phyloP scores from a whole-genome alignment of 2,329 filamentous ascomycete species.

The Alternaria solani region DNA sequence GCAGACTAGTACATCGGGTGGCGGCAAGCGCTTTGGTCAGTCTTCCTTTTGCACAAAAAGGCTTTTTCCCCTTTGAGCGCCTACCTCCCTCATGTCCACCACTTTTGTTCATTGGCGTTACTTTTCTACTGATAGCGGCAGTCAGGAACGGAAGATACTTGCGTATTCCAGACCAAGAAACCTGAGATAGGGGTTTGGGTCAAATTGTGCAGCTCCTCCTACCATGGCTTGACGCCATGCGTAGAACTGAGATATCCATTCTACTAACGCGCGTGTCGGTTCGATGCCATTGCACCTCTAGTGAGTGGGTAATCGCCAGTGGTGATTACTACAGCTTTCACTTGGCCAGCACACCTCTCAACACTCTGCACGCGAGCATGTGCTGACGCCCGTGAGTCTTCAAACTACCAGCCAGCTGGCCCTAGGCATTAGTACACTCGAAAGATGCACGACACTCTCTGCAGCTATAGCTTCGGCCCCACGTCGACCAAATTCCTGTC shows the following conservation, averaged over 20 bases:
- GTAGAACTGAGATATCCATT: neutral
- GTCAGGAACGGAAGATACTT: neutral
- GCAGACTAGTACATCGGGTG: neutral
- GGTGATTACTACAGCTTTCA: neutral
- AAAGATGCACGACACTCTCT: neutral
- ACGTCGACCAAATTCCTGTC: neutral
- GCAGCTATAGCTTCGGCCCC: constrained; percentile 11
- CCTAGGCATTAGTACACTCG: constrained; percentile 4
- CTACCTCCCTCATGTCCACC: neutral
- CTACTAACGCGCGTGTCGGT: neutral
- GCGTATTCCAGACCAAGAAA: neutral
- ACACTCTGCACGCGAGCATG: constrained; percentile 10
- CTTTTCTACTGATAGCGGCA: constrained; percentile 3
- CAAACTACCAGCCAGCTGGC: constrained; percentile 1
- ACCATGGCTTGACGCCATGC: neutral
- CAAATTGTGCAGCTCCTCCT: neutral
- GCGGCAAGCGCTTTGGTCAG: neutral
- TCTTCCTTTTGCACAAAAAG: constrained; percentile 3
- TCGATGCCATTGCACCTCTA: neutral
- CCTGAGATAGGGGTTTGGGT: neutral
- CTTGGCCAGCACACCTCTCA: constrained; percentile 1
- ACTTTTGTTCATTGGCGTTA: neutral
- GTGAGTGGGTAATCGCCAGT: neutral
- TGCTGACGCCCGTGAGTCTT: constrained; percentile 1
- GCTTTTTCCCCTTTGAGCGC: constrained; percentile 7